Evolutionary conservation across 1,284 basidiomycete species (phyloP), one percentile per base, ranked within the genome.

Genomic region (Inonotus obliquus): DNA sequence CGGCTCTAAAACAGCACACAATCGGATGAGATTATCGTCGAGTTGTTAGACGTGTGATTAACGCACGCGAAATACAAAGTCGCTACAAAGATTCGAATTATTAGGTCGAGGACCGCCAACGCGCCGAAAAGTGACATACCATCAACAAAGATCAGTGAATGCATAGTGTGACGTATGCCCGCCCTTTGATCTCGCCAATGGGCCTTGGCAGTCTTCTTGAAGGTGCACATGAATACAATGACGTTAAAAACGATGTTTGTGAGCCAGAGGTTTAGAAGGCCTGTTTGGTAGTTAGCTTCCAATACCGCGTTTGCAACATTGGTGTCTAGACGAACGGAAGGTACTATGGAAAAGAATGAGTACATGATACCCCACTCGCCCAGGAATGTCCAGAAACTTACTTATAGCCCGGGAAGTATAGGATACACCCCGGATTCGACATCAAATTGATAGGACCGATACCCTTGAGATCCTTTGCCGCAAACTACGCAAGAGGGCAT

Each of bases 191-290:
- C 51, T 27, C 9, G 17, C 51, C 51, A 52, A 35, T 52, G 56
- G 6, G 35, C 27, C 7, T 19, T 35, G 32, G 32, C 44, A 32
- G 56, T 57, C 4, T 37, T 45, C 29, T 57, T 57, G 35, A 57
- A 57, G 29, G 56, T 57, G n/a, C 47, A 57, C 19, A 57, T 57
- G 44, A 47, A 57, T 17, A 57, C 47, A 35, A 57, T 48, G 17
- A 57, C 56, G 44, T 57, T 57, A 41, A 57, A 57, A 14, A 57
- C 21, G 21, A 57, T 57, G 23, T 57, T 57, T 14, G 56, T 45
- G 41, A 57, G 47, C 56, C 56, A 57, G 19, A 57, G 41, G 29
- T 10, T 14, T 7, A 57, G n/a, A 17, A 57, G n/a, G 25, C 45
- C 56, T 57, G 41, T 29, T 11, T 4, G 23, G 45, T 13, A 29